phyloP scores from a whole-genome alignment of 345 rosid species.

The Populus pruinosa region DNA sequence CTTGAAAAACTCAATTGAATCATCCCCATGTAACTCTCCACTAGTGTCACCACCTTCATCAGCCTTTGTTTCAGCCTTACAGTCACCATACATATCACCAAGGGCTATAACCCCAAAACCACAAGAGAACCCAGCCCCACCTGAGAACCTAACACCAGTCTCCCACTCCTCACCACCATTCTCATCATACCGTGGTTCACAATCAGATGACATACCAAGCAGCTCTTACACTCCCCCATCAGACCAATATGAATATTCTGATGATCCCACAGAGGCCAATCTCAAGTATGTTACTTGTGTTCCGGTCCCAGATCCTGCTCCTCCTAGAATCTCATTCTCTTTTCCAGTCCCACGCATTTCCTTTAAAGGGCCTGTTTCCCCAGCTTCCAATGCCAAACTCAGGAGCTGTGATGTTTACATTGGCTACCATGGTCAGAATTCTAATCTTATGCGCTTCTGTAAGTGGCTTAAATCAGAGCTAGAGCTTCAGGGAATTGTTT shows the following conservation, averaged over 20 bases:
- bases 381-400: constrained; percentile 68
- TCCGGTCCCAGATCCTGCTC: constrained; percentile 52
- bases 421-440: constrained; percentile 82
- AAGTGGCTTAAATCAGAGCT: constrained; percentile 96
- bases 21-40: constrained; percentile 71
- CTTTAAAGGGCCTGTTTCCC: constrained; percentile 66
- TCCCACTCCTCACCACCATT: constrained; percentile 35
- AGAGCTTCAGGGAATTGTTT: constrained; percentile 90
- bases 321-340: constrained; percentile 74
- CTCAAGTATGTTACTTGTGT: constrained; percentile 58
- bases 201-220: constrained; percentile 79
- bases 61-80: constrained; percentile 88
- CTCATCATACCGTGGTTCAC: constrained; percentile 45
- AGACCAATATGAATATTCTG: constrained; percentile 76
- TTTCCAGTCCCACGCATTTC: constrained; percentile 88
- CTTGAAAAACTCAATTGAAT: constrained; percentile 36
- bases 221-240: constrained; percentile 90
- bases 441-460: constrained; percentile 72
- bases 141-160: constrained; percentile 3
- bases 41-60: constrained; percentile 88
- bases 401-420: constrained; percentile 89
- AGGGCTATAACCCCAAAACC: constrained; percentile 52
- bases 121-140: constrained; percentile 19
- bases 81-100: constrained; percentile 93
- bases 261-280: constrained; percentile 56